These are phyloP conservation scores for Linnemannia schmuckeri DNA, from an alignment of 192 early-diverging fungal genomes.

Conservation along the genomic window DNA sequence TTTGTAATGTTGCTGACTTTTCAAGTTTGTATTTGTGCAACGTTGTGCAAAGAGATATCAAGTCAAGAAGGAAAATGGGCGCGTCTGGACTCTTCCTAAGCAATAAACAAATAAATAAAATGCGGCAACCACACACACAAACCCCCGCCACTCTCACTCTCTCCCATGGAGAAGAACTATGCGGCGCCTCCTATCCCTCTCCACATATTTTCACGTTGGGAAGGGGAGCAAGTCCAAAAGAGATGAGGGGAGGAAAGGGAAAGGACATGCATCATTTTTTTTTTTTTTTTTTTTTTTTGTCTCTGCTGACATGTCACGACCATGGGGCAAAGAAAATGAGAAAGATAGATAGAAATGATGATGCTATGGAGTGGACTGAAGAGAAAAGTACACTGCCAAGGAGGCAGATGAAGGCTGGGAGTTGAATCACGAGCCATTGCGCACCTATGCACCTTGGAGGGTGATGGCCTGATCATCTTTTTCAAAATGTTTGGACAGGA, in stretches of 20 bases:
- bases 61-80: background rate
- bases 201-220: constrained; percentile 4
- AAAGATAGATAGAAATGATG: background rate
- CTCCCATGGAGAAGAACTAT: background rate
- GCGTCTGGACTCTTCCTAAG: constrained; percentile 6
- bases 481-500: no score
- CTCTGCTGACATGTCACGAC: background rate
- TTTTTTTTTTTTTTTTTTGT: background rate
- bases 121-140: background rate
- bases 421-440: background rate
- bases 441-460: background rate
- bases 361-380: background rate
- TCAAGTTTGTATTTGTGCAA: constrained; percentile 13
- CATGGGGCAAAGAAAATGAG: background rate
- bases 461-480: no score
- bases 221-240: background rate
- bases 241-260: background rate
- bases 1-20: background rate
- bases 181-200: background rate
- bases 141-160: background rate
- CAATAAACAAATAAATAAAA: background rate
- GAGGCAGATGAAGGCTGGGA: background rate
- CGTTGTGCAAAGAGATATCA: constrained; percentile 3
- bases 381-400: background rate
- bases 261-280: background rate